phyloP scores from a whole-genome alignment of 2,329 filamentous ascomycete genomes.

The Colletotrichum sp. region DNA sequence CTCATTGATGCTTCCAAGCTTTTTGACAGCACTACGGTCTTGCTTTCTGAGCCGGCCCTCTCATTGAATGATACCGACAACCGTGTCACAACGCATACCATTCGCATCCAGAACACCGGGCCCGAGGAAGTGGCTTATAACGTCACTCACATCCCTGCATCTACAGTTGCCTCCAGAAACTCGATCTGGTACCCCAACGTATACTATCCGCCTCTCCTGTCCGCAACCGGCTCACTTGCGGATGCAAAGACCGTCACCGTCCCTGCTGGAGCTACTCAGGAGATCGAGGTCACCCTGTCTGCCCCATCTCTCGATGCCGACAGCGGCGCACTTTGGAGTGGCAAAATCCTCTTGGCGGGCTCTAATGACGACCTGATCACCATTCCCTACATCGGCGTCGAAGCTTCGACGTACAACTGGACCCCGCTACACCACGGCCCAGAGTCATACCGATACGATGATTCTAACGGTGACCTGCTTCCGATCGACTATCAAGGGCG shows the following conservation, averaged over 20 bases:
- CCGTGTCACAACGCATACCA: slow-evolving; percentile 17
- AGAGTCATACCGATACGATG: slow-evolving; percentile 20
- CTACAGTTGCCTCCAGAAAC: slow-evolving; percentile 10
- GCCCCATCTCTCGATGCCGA: slow-evolving; percentile 2
- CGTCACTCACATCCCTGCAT: slow-evolving; percentile 15
- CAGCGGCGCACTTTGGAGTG: slow-evolving; percentile 26
- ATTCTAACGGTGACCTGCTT: slow-evolving; percentile 7
- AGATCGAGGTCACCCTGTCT: slow-evolving; percentile 7
- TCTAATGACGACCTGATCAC: slow-evolving; percentile 20
- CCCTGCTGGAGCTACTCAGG: neutral
- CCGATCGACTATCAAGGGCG: slow-evolving; percentile 19
- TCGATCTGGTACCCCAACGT: slow-evolving; percentile 8
- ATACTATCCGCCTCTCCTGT: slow-evolving; percentile 18
- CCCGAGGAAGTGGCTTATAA: slow-evolving; percentile 12
- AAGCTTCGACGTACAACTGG: slow-evolving; percentile 26
- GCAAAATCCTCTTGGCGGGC: slow-evolving; percentile 24
- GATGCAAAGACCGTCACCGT: neutral
- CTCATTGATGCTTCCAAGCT: slow-evolving; percentile 22
- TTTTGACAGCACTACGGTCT: slow-evolving; percentile 7
- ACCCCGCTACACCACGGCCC: slow-evolving; percentile 20
- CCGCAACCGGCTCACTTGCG: neutral
- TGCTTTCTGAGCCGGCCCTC: slow-evolving; percentile 19
- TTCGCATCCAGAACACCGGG: slow-evolving; percentile 19
- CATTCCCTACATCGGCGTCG: slow-evolving; percentile 25
- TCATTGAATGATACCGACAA: slow-evolving; percentile 24